These are phyloP conservation scores for Ophiostoma pallidulum DNA, from an alignment of 2,329 filamentous ascomycete genomes.

Conservation along the genomic window DNA sequence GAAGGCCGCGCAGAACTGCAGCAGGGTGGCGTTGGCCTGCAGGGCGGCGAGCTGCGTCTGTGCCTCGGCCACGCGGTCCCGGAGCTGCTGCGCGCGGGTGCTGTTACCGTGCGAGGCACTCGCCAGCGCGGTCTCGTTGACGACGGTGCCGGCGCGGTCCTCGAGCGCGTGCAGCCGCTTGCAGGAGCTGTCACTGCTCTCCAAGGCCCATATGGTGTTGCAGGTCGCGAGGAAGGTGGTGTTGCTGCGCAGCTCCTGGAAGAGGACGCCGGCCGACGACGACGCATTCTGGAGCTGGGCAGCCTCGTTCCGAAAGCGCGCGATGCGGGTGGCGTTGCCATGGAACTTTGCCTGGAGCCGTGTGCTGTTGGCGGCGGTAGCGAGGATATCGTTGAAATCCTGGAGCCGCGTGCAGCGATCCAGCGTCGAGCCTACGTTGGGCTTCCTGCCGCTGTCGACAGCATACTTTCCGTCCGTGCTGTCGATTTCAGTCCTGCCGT, in stretches of 20 bases:
- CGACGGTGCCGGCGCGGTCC: constrained; percentile 19
- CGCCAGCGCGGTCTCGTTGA: constrained; percentile 20
- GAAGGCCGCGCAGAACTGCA: constrained; percentile 18
- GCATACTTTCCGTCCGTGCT: no score
- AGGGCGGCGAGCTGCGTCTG: constrained; percentile 19
- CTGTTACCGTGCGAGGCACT: constrained; percentile 22
- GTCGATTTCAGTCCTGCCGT: no score
- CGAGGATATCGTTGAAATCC: constrained; percentile 22
- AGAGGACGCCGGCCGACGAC: constrained; percentile 21
- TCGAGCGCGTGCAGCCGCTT: constrained; percentile 22
- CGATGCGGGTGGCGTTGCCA: constrained; percentile 28
- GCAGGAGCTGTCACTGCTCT: constrained; percentile 23
- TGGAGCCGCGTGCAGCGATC: constrained; percentile 25
- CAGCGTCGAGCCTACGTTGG: constrained; percentile 15
- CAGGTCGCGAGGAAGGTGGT: constrained; percentile 26
- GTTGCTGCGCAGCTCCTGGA: constrained; percentile 27
- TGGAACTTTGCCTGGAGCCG: constrained; percentile 24
- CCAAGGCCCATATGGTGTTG: no score
- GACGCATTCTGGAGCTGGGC: constrained; percentile 30
- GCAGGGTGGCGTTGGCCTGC: constrained; percentile 20
- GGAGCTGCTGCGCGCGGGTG: constrained; percentile 22
- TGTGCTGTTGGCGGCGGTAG: constrained; percentile 28
- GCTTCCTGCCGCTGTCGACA: background rate
- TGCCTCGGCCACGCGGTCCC: constrained; percentile 18
- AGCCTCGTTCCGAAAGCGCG: constrained; percentile 20